phyloP scores from a whole-genome alignment of 441 rosid genomes.

The Aquilaria agallochum region DNA sequence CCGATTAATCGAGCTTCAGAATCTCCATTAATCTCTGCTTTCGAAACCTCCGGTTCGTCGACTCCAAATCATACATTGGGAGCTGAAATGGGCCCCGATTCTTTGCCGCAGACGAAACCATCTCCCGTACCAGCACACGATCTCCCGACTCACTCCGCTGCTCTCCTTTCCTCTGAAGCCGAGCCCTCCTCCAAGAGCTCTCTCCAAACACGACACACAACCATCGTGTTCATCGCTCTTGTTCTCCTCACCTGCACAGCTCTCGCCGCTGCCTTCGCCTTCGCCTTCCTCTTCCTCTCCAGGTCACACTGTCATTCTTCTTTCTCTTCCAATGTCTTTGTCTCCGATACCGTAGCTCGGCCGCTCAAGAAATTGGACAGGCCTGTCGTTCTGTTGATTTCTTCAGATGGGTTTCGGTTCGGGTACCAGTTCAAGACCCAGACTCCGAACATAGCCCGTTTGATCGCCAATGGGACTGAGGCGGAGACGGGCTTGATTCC shows the following conservation, averaged over 20 bases:
- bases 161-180: conserved; percentile 51
- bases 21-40: no score
- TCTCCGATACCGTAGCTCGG: conserved; percentile 28
- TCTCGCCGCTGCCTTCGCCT: conserved; percentile 46
- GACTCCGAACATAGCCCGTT: conserved; percentile 65
- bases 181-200: conserved; percentile 22
- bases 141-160: conserved; percentile 27
- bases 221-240: conserved; percentile 50
- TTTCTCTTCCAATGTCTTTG: conserved; percentile 10
- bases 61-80: background rate
- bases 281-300: conserved; percentile 74
- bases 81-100: conserved; percentile 33
- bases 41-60: background rate
- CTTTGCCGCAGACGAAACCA: conserved; percentile 26
- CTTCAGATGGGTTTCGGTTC: conserved; percentile 94
- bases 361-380: conserved; percentile 54
- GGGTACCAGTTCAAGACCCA: conserved; percentile 86
- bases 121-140: conserved; percentile 34
- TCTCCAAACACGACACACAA: conserved; percentile 24
- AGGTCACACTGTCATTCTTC: conserved; percentile 34
- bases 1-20: no score
- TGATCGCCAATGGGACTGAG: conserved; percentile 80
- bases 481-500: conserved; percentile 87
- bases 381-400: conserved; percentile 72
- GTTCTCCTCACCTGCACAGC: conserved; percentile 53